Base-by-base conservation (phyloP, 371 early-diverging fungal species). In the Antonospora locustae region DNA sequence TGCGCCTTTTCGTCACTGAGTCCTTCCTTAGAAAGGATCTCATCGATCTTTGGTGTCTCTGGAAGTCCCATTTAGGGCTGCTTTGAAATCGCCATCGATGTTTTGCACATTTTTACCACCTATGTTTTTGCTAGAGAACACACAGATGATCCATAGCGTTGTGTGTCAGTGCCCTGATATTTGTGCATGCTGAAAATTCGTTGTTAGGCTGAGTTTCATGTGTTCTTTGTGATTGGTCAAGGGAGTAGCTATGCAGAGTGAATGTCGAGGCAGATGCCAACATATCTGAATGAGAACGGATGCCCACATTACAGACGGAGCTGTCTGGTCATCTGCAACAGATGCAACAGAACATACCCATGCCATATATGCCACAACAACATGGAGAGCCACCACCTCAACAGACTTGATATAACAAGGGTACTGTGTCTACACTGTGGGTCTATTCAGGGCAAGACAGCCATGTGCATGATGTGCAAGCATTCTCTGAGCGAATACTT, bases 341-440 rank as follows among this genome's bases (percentile, higher is more conserved):
- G 95, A 64, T 95, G 95, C 70, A 80, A 79, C 38, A 76, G 76
- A 50, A 86, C 86, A 80, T 82, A 79, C 55, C 72, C 85, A 17
- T 95, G 95, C 70, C 80, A 92, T 41, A 84, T 90, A 62, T 95
- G 95, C 69, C 95, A 95, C 67, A 87, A 93, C 66, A 85, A 87
- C 36, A 78, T 63, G 0, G 78, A 79, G 41, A 81, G 81, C 58
- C 95, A 94, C 76, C 69, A 76, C 16, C 84, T 91, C 61, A 79
- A 27, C 65, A 80, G 84, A 52, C 72, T 78, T 39, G 40, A 53
- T 23, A 86, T 84, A 0, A 79, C 79, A 50, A 78, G 77, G 30
- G 90, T 92, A 88, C 70, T 85, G 46, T 95, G 95, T 69, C 87
- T 88, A 86, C 63, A 79, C 38, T 95, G 95, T 72, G 50, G 71